A percentile compares a stretch with the other conserved stretches of the same genome.
Evolutionary conservation across 441 rosid genomes (phyloP).

Genomic region (Populus hybrid): DNA sequence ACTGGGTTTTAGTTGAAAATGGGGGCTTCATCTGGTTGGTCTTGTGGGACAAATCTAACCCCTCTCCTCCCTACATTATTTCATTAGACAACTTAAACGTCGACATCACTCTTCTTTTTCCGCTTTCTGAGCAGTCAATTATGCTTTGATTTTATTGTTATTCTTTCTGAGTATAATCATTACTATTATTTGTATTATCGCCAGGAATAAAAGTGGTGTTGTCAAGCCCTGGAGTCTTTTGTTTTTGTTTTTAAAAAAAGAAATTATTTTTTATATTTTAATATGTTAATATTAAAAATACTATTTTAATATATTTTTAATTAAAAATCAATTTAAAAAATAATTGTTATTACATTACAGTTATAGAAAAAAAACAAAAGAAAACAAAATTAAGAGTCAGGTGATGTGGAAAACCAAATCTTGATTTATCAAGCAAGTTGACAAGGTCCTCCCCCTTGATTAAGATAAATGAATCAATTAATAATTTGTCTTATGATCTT

Average conservation of each 20-base stretch:
- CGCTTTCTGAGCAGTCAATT: slow-evolving; percentile 21
- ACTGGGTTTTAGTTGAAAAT: not conserved
- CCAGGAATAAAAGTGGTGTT: not conserved
- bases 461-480: too few species aligned
- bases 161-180: not conserved
- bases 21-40: not conserved
- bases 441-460: too few species aligned
- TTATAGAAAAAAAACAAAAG: too few species aligned
- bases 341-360: too few species aligned
- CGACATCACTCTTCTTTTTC: not conserved
- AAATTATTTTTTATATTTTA: too few species aligned
- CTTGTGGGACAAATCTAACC: slow-evolving; percentile 12
- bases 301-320: too few species aligned
- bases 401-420: not conserved
- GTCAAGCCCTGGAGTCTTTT: too few species aligned
- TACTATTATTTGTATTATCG: not conserved
- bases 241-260: too few species aligned
- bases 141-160: slow-evolving; percentile 15
- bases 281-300: too few species aligned
- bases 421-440: not conserved
- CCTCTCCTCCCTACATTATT: slow-evolving; percentile 3
- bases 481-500: too few species aligned
- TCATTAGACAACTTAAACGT: slow-evolving; percentile 10
- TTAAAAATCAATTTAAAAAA: too few species aligned
- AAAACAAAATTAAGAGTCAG: not conserved